These are phyloP conservation scores for Rhodosporidiobolus sp. DNA, from an alignment of 768 basidiomycete species.

Conservation along the genomic window DNA sequence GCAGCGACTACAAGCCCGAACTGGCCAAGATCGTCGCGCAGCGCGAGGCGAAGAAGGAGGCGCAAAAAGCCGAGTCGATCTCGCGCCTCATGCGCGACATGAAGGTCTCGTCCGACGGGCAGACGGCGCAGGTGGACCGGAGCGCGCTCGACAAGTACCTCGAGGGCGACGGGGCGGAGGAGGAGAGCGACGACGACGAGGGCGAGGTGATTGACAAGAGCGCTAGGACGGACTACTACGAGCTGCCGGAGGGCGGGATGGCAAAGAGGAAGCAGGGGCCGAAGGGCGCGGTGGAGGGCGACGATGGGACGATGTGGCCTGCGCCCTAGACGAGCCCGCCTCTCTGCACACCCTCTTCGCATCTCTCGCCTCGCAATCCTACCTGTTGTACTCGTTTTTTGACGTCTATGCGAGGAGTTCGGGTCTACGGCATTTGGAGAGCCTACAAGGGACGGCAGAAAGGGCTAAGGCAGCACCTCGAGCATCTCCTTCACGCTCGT, in stretches of 20 bases:
- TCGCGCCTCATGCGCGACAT: slow-evolving; percentile 75
- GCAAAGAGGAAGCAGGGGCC: slow-evolving; percentile 14
- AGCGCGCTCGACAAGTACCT: slow-evolving; percentile 34
- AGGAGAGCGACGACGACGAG: slow-evolving; percentile 37
- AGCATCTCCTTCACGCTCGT: slow-evolving; percentile 50
- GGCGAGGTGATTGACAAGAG: slow-evolving; percentile 40
- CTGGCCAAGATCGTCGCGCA: slow-evolving; percentile 61
- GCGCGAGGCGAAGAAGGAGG: slow-evolving; percentile 58
- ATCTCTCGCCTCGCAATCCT: not conserved
- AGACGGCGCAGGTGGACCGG: slow-evolving; percentile 1
- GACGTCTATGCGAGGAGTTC: not conserved
- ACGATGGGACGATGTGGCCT: slow-evolving; percentile 38
- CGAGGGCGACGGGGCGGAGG: slow-evolving; percentile 26
- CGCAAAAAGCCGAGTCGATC: slow-evolving; percentile 71
- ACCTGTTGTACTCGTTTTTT: not conserved
- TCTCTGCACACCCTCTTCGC: not conserved
- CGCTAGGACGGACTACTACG: slow-evolving; percentile 36
- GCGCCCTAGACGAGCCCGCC: slow-evolving; percentile 7
- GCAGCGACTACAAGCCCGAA: slow-evolving; percentile 87
- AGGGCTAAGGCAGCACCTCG: slow-evolving; percentile 36
- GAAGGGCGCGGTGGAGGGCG: not conserved
- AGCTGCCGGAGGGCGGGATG: slow-evolving; percentile 17
- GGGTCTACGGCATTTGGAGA: not conserved
- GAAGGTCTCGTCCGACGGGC: slow-evolving; percentile 50
- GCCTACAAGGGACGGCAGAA: no score